Base-by-base conservation (phyloP, 305 asterid genomes). In the Fraxinus xanthoxyloides region DNA sequence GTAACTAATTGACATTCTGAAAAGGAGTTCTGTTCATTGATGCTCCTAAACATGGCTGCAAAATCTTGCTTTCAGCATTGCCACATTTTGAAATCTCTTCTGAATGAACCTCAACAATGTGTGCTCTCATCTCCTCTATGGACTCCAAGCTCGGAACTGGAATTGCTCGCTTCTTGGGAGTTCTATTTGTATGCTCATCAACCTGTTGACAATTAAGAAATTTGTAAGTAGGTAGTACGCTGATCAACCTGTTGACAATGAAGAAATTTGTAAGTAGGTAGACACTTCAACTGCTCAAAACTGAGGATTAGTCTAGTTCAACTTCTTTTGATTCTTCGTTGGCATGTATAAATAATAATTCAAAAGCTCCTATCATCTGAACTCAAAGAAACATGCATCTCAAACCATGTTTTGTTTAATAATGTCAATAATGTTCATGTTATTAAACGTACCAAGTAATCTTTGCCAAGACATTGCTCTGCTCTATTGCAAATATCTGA, bases 71-170 rank as follows among this genome's bases (percentile, higher is more conserved):
- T 56, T 77, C 91, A 9, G 82, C 82, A 72, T 70, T 63, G 26
- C 78, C 82, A 79, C 13, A n/a, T 59, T 81, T 94, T 76, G 86
- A 75, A 84, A 74, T 83, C 75, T 81, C 84, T 72, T 81, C 87
- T 35, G 77, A 24, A 32, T 85, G 86, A 32, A 77, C 87, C 30
- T 87, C 84, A 61, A 56, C 87, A 78, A 83, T 21, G 4, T 54
- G 73, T 80, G 92, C 84, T 88, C 90, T 88, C 95, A 91, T 89
- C 82, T 90, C 92, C 88, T 94, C 97, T 75, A 94, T 91, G 13
- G 89, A 88, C 82, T 89, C 86, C 78, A 88, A 10, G 81, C 92
- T 91, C 9, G 95, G 97, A 77, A 94, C 88, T 7, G 78, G 75
- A 36, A 90, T 82, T 19, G 8, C 79, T 82, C 91, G 86, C 79